Evolutionary conservation across 2,329 filamentous ascomycete genomes (phyloP), one percentile per base, ranked within the genome.

Genomic region (Fusarium humuli): DNA sequence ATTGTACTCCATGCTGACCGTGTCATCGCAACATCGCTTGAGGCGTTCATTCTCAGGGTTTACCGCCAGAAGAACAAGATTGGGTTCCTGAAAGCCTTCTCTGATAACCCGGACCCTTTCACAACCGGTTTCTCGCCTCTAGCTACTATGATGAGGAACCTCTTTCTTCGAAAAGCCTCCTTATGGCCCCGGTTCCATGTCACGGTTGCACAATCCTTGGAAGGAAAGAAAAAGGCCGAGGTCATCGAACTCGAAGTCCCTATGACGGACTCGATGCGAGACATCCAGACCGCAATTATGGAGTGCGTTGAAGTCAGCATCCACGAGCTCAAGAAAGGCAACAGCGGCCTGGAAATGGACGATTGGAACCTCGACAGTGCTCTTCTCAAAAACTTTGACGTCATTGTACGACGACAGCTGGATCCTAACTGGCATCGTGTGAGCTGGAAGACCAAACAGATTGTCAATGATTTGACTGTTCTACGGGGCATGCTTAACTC

Each of bases 381-480:
- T 37, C 82, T 98, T 65, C 92, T 98, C 71, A 93, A 92, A 76
- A 97, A 94, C 75, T 99, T 99, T 78, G 96, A 98, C 78, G 85
- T 92, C 65, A 91, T 94, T 58, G 90, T 99, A 53, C 88, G 95
- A 67, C 88, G 94, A 61, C 96, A 99, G 79, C 84, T 99, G 20
- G 94, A 98, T 76, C 94, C 95, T 7, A 94, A 98, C 62, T 99
- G 96, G 96, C 96, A 99, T 82, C 90, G 96, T 57, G 93, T 97
- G 54, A 98, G 92, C 79, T 97, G 93, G 86, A 94, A 96, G 80
- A 98, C 95, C 4, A 93, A 92, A 75, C 94, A 98, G 80, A 97
- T 99, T 72, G 95, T 97, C 60, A 92, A 91, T 74, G 96, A 98
- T 77, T 80, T 99, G 72, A 92, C 91, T 1, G 90, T 97, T 20